Evolutionary conservation across 805 yeast species (phyloP).

Genomic region (Metschnikowia colocasiae): DNA sequence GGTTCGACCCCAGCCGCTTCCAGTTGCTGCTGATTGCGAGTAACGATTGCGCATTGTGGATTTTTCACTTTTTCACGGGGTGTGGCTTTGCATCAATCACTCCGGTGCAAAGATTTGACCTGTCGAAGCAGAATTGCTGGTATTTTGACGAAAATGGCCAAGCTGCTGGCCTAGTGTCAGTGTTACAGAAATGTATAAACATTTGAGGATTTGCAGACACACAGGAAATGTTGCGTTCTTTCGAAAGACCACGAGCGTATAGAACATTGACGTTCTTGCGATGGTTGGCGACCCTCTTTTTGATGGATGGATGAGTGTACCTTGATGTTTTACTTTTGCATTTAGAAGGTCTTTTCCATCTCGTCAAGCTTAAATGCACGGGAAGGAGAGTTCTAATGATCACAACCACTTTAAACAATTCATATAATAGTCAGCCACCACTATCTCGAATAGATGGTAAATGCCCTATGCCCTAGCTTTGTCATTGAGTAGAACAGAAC

Average conservation of each 20-base stretch:
- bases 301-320: neutral
- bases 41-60: neutral
- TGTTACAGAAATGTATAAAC: neutral
- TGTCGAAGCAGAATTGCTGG: neutral
- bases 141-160: neutral
- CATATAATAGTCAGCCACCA: neutral
- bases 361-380: neutral
- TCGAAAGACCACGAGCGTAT: neutral
- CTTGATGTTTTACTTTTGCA: neutral
- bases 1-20: constrained; percentile 14
- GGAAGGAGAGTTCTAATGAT: neutral
- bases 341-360: neutral
- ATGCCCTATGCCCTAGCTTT: neutral
- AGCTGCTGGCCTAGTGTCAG: neutral
- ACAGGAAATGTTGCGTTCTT: neutral
- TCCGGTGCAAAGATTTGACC: neutral
- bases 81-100: neutral
- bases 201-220: neutral
- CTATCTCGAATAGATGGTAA: neutral
- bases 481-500: neutral
- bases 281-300: neutral
- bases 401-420: neutral
- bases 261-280: neutral
- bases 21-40: constrained; percentile 11
- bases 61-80: neutral